Conservation (phyloP, 192 early-diverging fungal genomes). For the Entrophospora sp. region DNA sequence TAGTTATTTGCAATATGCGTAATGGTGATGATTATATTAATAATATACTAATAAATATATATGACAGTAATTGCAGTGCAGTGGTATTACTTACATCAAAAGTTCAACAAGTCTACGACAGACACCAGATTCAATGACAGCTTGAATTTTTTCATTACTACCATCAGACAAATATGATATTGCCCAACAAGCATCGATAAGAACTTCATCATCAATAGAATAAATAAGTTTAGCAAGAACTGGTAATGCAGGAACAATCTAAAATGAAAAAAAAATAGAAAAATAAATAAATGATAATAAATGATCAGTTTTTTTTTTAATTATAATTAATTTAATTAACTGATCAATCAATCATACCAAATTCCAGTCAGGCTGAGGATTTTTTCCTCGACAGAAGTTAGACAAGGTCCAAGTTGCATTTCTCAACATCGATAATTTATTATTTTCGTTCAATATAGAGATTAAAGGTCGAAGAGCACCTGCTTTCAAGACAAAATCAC, state of each 20-base stretch:
- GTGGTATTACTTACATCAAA: conserved; percentile 57
- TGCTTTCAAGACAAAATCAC: conserved; percentile 77
- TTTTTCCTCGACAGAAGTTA: conserved; percentile 98
- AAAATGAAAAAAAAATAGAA: conserved; percentile 10
- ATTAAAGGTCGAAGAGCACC: conserved; percentile 86
- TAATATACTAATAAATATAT: no score
- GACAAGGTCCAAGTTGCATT: conserved; percentile 99
- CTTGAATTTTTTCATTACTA: conserved; percentile 94
- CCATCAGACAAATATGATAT: conserved; percentile 99
- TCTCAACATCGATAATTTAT: conserved; percentile 94
- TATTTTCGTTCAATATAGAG: conserved; percentile 73
- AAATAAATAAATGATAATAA: neutral
- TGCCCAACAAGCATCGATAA: conserved; percentile 99
- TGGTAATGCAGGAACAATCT: conserved; percentile 82
- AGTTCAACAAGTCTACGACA: conserved; percentile 91
- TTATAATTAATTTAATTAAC: no score
- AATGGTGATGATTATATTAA: neutral
- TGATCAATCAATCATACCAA: conserved; percentile 50
- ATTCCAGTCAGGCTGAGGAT: conserved; percentile 86
- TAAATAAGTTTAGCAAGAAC: conserved; percentile 87
- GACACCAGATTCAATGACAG: conserved; percentile 92
- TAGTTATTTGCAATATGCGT: neutral
- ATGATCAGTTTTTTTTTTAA: no score
- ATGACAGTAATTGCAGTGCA: no score
- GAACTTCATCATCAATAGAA: conserved; percentile 86